phyloP scores from a whole-genome alignment of 306 rosid species.

The Hylodesmum podocarpum region DNA sequence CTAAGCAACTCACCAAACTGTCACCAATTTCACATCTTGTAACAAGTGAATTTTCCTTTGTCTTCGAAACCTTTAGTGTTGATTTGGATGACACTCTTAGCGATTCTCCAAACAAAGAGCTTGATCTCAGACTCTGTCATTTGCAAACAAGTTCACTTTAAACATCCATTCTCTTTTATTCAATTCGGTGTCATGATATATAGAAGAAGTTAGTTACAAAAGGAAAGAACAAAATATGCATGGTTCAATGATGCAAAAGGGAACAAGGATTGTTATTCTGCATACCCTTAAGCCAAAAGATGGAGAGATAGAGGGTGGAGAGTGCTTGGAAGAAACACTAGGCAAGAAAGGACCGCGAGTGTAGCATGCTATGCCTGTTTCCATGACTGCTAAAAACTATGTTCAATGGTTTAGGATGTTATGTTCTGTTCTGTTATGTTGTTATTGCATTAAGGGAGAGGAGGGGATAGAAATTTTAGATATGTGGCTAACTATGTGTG shows the following conservation, averaged over 20 bases:
- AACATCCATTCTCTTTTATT: not conserved
- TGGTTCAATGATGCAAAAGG: not conserved
- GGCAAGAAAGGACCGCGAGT: constrained; percentile 62
- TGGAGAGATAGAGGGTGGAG: constrained; percentile 62
- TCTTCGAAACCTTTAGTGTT: constrained; percentile 54
- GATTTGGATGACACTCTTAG: constrained; percentile 65
- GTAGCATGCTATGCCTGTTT: constrained; percentile 70
- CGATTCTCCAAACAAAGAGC: constrained; percentile 82
- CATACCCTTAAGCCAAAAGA: constrained; percentile 47
- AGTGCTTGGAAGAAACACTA: constrained; percentile 57
- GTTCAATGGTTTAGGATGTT: constrained; percentile 22
- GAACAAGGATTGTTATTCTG: not conserved
- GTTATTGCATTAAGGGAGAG: constrained; percentile 31
- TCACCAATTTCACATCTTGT: constrained; percentile 90
- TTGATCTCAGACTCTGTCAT: constrained; percentile 75
- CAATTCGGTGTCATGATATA: not conserved
- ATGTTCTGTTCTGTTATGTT: not conserved
- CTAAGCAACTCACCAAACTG: constrained; percentile 65
- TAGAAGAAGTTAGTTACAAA: not conserved
- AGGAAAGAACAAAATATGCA: constrained; percentile 3
- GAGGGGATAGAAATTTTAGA: constrained; percentile 44
- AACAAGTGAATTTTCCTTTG: constrained; percentile 46
- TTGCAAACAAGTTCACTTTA: constrained; percentile 19
- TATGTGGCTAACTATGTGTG: constrained; percentile 50
- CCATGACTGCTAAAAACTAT: constrained; percentile 51